Percentiles rank a stretch among this genome's conserved stretches.
Evolutionary conservation across 1,284 basidiomycete species (phyloP).

Genomic region (Anthracocystis walkeri): DNA sequence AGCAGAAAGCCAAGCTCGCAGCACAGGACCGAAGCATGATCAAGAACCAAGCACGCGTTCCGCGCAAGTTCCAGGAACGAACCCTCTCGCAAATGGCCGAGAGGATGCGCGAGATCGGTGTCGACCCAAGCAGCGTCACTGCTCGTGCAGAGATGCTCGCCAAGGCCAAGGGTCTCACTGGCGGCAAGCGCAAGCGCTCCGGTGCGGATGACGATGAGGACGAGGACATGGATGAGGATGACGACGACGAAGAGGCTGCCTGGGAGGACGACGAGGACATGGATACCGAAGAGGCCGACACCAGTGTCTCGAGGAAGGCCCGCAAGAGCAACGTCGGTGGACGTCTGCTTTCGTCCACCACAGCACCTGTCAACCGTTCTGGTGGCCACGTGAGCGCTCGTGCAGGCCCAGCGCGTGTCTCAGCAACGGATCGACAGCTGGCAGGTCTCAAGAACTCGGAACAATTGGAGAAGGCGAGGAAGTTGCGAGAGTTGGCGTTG

Average conservation of each 20-base stretch:
- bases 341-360: conserved; percentile 47
- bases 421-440: conserved; percentile 60
- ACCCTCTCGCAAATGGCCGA: conserved; percentile 87
- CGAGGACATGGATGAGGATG: conserved; percentile 69
- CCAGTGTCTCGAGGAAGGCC: conserved; percentile 55
- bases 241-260: conserved; percentile 70
- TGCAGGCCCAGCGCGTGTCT: conserved; percentile 64
- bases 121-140: conserved; percentile 88
- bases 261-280: conserved; percentile 74
- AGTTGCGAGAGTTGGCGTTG: conserved; percentile 59
- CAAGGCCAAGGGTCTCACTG: conserved; percentile 77
- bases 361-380: conserved; percentile 55
- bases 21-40: conserved; percentile 88
- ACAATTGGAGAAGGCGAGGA: conserved; percentile 62
- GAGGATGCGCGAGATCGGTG: conserved; percentile 84
- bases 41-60: conserved; percentile 89
- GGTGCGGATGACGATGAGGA: conserved; percentile 71
- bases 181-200: conserved; percentile 75
- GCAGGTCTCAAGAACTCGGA: conserved; percentile 61
- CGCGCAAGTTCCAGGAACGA: conserved; percentile 78
- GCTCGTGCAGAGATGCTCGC: conserved; percentile 86
- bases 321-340: conserved; percentile 76
- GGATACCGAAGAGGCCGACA: conserved; percentile 65
- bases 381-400: conserved; percentile 62
- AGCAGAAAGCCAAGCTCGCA: conserved; percentile 77